A percentile compares a stretch with the other conserved stretches of the same genome.
These are phyloP conservation scores for Barbatosphaeria neglecta DNA, from an alignment of 495 filamentous ascomycete species.

Conservation along the genomic window DNA sequence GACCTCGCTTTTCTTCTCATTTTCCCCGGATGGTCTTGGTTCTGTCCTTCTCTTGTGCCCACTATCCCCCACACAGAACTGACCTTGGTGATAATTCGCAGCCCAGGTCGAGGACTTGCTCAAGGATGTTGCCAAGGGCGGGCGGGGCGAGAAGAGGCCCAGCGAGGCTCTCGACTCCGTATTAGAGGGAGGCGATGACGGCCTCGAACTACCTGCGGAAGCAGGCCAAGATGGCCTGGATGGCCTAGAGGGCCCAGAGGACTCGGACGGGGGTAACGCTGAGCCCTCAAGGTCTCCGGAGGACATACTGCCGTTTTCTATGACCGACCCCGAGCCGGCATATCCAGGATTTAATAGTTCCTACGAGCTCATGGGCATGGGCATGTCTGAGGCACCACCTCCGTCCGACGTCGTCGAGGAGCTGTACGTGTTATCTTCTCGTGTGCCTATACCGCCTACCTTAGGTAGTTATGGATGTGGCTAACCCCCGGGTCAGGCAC, in stretches of 20 bases:
- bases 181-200: constrained; percentile 1
- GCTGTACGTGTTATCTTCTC: constrained; percentile 23
- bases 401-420: constrained; percentile 37
- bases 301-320: constrained; percentile 1
- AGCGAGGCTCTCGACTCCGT: neutral
- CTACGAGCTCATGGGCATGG: constrained; percentile 24
- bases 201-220: neutral
- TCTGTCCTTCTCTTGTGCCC: constrained; percentile 1
- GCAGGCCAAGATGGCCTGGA: neutral
- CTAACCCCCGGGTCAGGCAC: no score
- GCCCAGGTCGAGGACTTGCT: constrained; percentile 37
- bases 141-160: neutral
- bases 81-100: constrained; percentile 8
- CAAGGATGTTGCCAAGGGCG: constrained; percentile 17
- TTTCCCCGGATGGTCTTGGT: neutral
- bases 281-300: neutral
- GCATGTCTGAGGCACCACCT: constrained; percentile 30
- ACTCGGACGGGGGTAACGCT: neutral
- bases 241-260: no score
- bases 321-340: neutral
- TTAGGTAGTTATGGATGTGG: no score
- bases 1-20: neutral
- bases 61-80: no score
- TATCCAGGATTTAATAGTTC: neutral
- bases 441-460: no score